These are phyloP conservation scores for Melampsora abietis-canadensis DNA, from an alignment of 1,284 basidiomycete species.

Conservation along the genomic window DNA sequence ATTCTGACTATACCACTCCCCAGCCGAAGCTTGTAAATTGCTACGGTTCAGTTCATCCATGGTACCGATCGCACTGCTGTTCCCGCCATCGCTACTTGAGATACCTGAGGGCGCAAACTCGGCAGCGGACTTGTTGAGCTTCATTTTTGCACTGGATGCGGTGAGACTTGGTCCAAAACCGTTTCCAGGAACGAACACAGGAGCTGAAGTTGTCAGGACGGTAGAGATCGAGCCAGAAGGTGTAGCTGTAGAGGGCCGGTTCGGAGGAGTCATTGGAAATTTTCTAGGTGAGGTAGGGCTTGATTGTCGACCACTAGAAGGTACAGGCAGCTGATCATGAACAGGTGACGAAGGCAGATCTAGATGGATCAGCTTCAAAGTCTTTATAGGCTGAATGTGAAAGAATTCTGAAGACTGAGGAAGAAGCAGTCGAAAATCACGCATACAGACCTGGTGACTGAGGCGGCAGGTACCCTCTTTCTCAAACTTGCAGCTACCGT, in stretches of 20 bases:
- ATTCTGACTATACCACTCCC: conserved; percentile 7
- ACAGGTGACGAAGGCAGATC: background rate
- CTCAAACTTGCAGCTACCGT: conserved; percentile 10
- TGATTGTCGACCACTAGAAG: conserved; percentile 31
- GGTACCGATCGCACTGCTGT: background rate
- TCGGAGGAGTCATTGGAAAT: conserved; percentile 24
- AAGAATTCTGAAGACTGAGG: too few species aligned
- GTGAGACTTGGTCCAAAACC: background rate
- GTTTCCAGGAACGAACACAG: conserved; percentile 33
- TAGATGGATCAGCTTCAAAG: background rate
- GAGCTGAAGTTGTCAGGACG: conserved; percentile 34
- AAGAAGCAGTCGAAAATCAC: background rate
- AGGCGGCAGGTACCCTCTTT: conserved; percentile 16
- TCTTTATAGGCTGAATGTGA: background rate
- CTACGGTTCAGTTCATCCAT: background rate
- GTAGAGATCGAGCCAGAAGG: conserved; percentile 20
- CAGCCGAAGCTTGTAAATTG: conserved; percentile 4
- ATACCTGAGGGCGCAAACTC: conserved; percentile 42
- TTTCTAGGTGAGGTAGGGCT: conserved; percentile 40
- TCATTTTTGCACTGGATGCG: conserved; percentile 12
- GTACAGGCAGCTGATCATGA: conserved; percentile 1
- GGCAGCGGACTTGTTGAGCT: conserved; percentile 37
- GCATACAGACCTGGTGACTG: conserved; percentile 28
- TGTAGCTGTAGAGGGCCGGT: conserved; percentile 28
- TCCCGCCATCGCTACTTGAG: conserved; percentile 34